Base-by-base conservation (phyloP, 202 grass and related monocot genomes). In the Dendrocalamus latiflorus region DNA sequence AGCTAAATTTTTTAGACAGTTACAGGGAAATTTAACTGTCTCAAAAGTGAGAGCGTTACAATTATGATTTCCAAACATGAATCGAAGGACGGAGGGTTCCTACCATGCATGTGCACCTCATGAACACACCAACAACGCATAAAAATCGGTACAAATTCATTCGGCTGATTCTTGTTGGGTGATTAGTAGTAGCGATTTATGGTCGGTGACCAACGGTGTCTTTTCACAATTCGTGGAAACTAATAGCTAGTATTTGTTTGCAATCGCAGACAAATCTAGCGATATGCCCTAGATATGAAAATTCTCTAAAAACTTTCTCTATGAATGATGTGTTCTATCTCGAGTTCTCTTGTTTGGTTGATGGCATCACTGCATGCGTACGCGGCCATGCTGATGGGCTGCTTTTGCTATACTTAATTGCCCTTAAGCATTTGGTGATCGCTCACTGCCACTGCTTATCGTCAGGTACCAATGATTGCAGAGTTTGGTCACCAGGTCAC, bases 341-440 rank as follows among this genome's bases (percentile, higher is more conserved):
- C 64, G 22, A 85, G 80, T 77, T 81, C n/a, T 65, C 65, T 89
- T 71, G 41, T 76, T 80, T 41, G 75, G 42, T 43, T 22, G 45
- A 72, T 89, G 65, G 72, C 87, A 71, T 89, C 82, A 89, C 72
- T 89, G 82, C 87, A 65, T 85, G 37, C 87, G 77, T 69, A 85
- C 59, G n/a, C 55, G 1, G 28, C 64, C 57, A 39, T 42, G 42
- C 21, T 41, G 54, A n/a, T n/a, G n/a, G n/a, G 22, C 15, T 28
- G 16, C 86, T 79, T 83, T 78, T 61, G 50, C 15, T 39, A 9
- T 88, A 84, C 54, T 30, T 30, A 80, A 75, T 50, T 80, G 34
- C 24, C 20, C 63, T 53, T 60, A 80, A n/a, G 16, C 51, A 60
- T 75, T 43, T 42, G 36, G 15, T 76, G 76, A 64, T 55, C 62